Base-by-base conservation (phyloP, 768 basidiomycete species). In the Pseudohyphozyma bogoriensis region DNA sequence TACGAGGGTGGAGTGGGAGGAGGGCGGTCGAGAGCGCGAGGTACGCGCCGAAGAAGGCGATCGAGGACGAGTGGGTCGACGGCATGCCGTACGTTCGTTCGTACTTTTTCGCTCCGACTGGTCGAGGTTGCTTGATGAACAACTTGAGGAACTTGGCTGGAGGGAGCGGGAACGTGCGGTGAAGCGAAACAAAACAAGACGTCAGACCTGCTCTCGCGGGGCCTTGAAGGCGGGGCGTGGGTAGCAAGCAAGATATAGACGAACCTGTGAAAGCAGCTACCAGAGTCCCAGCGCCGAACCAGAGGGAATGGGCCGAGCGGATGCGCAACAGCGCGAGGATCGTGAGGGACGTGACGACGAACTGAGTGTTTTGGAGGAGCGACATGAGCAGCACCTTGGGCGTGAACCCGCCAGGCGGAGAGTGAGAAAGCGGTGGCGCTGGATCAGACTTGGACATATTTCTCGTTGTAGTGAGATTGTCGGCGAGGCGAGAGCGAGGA, bases 61-160 rank as follows among this genome's bases (percentile, higher is more conserved):
- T 73, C 11, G 74, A 71, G 18, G 76, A 75, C 6, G 74, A 74
- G 60, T 78, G 77, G 0, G 77, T 77, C 8, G 75, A 76, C 28
- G 77, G 77, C 76, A 78, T 76, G 9, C 77, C 77, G 71, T 76
- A 76, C 12, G 76, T 76, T 51, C 70, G 72, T 51, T 76, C 70
- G 22, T 59, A 60, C 32, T 70, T 65, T n/a, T 56, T 64, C 26
- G 73, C 64, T 16, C 72, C 69, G 22, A 66, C 62, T 0, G 75
- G 75, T 26, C 75, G 72, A 0, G 74, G 72, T 31, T 72, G 67
- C 1, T 69, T 66, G 55, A 77, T 73, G 60, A 69, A 63, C 12
- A 64, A 66, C 63, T 77, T 77, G 29, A 76, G 62, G 26, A 71
- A 22, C 66, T 77, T 77, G 47, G 76, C 76, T 76, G 51, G 16